Conservation (phyloP, 257 asterid species). For the Fraxinus pennsylvanica region DNA sequence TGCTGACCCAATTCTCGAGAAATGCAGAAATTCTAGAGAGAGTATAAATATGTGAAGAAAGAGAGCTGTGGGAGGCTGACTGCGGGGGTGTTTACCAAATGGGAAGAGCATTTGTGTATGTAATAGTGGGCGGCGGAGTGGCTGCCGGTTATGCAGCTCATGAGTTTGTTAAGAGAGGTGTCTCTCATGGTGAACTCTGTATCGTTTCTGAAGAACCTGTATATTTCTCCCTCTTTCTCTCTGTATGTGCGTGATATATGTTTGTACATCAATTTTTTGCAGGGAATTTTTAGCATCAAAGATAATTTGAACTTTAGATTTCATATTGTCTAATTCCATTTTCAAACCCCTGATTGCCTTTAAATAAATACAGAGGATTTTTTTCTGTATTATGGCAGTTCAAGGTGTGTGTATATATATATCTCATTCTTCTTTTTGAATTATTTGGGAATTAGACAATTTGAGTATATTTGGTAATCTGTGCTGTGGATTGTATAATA, state of each 20-base stretch:
- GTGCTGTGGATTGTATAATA: neutral
- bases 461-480: neutral
- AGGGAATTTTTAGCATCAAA: neutral
- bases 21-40: constrained; percentile 27
- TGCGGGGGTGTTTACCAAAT: constrained; percentile 30
- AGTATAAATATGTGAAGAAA: neutral
- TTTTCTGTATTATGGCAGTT: neutral
- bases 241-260: no score
- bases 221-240: constrained; percentile 6
- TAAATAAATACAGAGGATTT: constrained; percentile 5
- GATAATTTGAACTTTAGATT: constrained; percentile 15
- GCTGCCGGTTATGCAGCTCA: constrained; percentile 93
- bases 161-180: constrained; percentile 77
- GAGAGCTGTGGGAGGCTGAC: constrained; percentile 15
- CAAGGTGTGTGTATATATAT: neutral
- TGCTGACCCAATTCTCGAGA: constrained; percentile 33
- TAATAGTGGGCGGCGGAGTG: constrained; percentile 91
- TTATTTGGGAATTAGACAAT: neutral
- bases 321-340: constrained; percentile 19
- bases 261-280: neutral
- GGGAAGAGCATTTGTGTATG: constrained; percentile 96
- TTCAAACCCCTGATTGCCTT: neutral
- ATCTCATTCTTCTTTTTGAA: neutral
- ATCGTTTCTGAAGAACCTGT: constrained; percentile 94
- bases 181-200: constrained; percentile 86